Percentiles rank a stretch among this genome's conserved stretches.
phyloP scores from a whole-genome alignment of 345 rosid genomes.

The Viola odorata region DNA sequence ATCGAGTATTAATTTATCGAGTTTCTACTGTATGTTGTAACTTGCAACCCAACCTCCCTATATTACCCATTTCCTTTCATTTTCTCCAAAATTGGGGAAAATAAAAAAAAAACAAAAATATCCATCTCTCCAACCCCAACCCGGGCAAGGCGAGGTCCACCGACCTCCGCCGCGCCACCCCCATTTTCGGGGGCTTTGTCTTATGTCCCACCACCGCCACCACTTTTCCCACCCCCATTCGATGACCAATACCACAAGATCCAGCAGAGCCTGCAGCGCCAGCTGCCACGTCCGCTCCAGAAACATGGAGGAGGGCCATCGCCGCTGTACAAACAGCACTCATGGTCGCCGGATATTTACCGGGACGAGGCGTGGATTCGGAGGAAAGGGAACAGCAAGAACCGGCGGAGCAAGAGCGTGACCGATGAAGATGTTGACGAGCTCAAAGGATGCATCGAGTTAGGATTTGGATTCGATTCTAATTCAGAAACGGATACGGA shows the following conservation, averaged over 20 bases:
- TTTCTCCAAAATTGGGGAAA: no score
- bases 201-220: conserved; percentile 11
- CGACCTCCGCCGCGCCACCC: conserved; percentile 26
- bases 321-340: conserved; percentile 62
- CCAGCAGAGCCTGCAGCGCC: not conserved
- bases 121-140: conserved; percentile 7
- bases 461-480: conserved; percentile 83
- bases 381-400: conserved; percentile 49
- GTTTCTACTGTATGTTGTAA: no score
- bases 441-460: conserved; percentile 80
- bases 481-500: conserved; percentile 40
- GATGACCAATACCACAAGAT: no score
- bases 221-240: no score
- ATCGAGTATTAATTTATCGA: no score
- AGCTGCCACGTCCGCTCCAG: not conserved
- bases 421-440: conserved; percentile 90
- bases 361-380: conserved; percentile 85
- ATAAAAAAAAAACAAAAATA: no score
- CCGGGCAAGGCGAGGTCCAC: conserved; percentile 21
- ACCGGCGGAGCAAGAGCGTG: conserved; percentile 62
- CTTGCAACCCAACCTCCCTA: no score
- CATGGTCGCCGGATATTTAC: conserved; percentile 84
- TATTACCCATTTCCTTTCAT: no score
- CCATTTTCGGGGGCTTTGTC: conserved; percentile 3
- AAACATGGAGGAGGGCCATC: conserved; percentile 1